phyloP scores from a whole-genome alignment of 805 yeast species.

The Kregervanrija delftensis region DNA sequence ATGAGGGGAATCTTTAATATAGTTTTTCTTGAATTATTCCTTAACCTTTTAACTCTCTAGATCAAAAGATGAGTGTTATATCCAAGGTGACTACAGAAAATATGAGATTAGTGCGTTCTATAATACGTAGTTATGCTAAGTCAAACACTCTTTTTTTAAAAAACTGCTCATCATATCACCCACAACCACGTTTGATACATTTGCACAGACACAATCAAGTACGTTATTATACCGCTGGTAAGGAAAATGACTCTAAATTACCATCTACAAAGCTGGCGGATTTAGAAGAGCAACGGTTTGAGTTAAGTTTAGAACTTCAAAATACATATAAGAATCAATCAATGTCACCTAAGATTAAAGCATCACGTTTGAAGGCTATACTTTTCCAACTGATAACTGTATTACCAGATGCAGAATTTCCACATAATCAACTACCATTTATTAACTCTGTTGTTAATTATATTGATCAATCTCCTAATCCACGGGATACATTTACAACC shows the following conservation, averaged over 20 bases:
- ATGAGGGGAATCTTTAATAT: too few species aligned
- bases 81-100: too few species aligned
- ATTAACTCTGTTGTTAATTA: slow-evolving; percentile 24
- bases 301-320: slow-evolving; percentile 16
- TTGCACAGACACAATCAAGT: too few species aligned
- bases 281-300: slow-evolving; percentile 8
- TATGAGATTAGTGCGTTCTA: too few species aligned
- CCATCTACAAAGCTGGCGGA: slow-evolving; percentile 14
- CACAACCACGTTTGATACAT: too few species aligned
- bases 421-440: slow-evolving; percentile 21
- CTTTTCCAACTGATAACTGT: slow-evolving; percentile 15
- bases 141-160: too few species aligned
- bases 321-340: slow-evolving; percentile 17
- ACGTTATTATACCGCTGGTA: not conserved
- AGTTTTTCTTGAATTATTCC: too few species aligned
- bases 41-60: too few species aligned
- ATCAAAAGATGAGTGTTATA: too few species aligned
- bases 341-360: slow-evolving; percentile 22
- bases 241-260: slow-evolving; percentile 3
- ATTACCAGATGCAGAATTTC: slow-evolving; percentile 18
- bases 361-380: slow-evolving; percentile 16
- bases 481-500: slow-evolving; percentile 17
- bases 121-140: too few species aligned
- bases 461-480: slow-evolving; percentile 21
- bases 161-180: too few species aligned